Conservation (phyloP, 176 grass and related monocot genomes). For the Bonia amplexicaulis region DNA sequence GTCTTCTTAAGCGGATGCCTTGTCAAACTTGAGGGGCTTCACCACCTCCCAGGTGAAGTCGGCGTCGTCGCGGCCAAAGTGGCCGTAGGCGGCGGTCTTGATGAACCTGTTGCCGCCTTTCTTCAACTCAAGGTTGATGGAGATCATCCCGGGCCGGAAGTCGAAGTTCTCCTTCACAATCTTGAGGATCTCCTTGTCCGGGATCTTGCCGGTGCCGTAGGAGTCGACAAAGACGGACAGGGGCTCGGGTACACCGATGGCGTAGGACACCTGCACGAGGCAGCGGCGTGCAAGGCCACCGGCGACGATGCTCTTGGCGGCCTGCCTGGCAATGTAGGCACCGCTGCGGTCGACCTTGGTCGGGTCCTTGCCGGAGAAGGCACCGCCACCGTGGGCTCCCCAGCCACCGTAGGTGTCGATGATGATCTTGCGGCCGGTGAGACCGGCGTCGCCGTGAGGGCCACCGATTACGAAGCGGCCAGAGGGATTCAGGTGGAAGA, state of each 20-base stretch:
- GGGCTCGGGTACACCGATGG: conserved; percentile 62
- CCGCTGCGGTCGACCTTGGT: conserved; percentile 76
- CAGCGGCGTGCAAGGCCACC: conserved; percentile 39
- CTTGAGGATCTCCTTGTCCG: conserved; percentile 67
- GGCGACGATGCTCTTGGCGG: conserved; percentile 63
- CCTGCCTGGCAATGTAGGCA: conserved; percentile 62
- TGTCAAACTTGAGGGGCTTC: conserved; percentile 56
- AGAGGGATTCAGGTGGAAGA: conserved; percentile 64
- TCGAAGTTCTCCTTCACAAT: conserved; percentile 70
- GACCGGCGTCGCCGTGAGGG: conserved; percentile 47
- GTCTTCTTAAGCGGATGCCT: conserved; percentile 25
- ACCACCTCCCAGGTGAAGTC: conserved; percentile 76
- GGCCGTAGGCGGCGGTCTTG: conserved; percentile 67
- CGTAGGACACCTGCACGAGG: conserved; percentile 64
- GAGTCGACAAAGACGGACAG: conserved; percentile 55
- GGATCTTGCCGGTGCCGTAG: conserved; percentile 49
- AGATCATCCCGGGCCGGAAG: conserved; percentile 66
- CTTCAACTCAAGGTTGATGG: conserved; percentile 65
- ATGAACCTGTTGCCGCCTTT: conserved; percentile 59
- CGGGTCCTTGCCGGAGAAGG: conserved; percentile 69
- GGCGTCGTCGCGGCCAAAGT: conserved; percentile 49
- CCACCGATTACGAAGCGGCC: conserved; percentile 67
- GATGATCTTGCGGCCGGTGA: conserved; percentile 73
- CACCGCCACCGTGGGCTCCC: conserved; percentile 58
- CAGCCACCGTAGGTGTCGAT: conserved; percentile 66